Percentiles rank a stretch among this genome's conserved stretches.
These are phyloP conservation scores for Sonneratia caseolaris DNA, from an alignment of 345 rosid genomes.

Conservation along the genomic window DNA sequence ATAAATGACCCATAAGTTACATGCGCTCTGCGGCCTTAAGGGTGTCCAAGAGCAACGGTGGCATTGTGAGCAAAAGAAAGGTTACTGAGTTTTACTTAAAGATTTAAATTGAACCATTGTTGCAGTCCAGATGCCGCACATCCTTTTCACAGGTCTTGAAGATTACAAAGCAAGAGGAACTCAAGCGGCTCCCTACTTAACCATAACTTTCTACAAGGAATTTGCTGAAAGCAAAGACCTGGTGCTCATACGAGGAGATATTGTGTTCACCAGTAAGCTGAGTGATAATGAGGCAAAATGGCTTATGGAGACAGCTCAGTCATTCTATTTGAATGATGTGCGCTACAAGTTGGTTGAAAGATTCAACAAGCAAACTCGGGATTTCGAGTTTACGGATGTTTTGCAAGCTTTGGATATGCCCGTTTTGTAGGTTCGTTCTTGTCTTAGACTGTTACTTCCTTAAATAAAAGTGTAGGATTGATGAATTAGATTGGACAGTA, in stretches of 20 bases:
- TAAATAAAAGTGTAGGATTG: neutral
- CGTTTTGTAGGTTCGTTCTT: slow-evolving; percentile 23
- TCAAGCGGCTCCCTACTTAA: slow-evolving; percentile 81
- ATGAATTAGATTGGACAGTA: neutral
- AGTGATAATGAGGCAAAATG: slow-evolving; percentile 75
- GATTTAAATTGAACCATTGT: slow-evolving; percentile 2
- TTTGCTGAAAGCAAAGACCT: slow-evolving; percentile 71
- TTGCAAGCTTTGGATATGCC: slow-evolving; percentile 76
- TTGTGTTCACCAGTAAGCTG: slow-evolving; percentile 85
- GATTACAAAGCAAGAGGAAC: slow-evolving; percentile 98
- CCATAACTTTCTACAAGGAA: slow-evolving; percentile 60
- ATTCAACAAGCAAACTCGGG: slow-evolving; percentile 66
- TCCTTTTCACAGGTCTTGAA: slow-evolving; percentile 87
- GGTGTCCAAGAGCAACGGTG: neutral
- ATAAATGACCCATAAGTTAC: too few species aligned
- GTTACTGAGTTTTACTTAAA: neutral
- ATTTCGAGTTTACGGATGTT: slow-evolving; percentile 89
- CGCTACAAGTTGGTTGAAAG: slow-evolving; percentile 70
- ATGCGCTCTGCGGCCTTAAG: too few species aligned
- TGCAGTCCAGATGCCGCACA: slow-evolving; percentile 89
- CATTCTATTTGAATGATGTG: slow-evolving; percentile 74
- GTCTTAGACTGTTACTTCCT: neutral
- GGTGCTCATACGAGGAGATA: slow-evolving; percentile 78
- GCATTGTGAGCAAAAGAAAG: neutral
- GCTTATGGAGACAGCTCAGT: slow-evolving; percentile 84